A percentile compares a stretch with the other conserved stretches of the same genome.
phyloP scores from a whole-genome alignment of 345 rosid species.

The Mangifera indica region DNA sequence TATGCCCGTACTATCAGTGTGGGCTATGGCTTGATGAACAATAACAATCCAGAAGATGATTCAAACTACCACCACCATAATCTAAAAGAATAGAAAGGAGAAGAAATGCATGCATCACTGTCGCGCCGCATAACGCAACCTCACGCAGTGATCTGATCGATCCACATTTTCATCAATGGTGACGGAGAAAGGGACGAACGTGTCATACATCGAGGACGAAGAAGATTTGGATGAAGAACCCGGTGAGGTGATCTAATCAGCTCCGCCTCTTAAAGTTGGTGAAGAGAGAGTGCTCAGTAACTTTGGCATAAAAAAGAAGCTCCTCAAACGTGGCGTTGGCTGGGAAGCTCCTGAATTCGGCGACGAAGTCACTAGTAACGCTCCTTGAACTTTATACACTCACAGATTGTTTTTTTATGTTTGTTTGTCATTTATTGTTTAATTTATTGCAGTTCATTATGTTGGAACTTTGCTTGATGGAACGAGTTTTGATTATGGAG shows the following conservation, averaged over 20 bases:
- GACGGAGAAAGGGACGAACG: conserved; percentile 23
- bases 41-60: not conserved
- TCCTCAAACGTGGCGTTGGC: conserved; percentile 45
- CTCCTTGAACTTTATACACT: not conserved
- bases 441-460: conserved; percentile 45
- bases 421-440: not conserved
- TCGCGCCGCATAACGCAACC: conserved; percentile 14
- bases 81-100: not conserved
- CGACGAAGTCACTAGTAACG: conserved; percentile 50
- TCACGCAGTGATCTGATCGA: not conserved
- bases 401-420: no score
- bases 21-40: not conserved
- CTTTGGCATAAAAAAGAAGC: conserved; percentile 48
- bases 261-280: conserved; percentile 58
- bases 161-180: conserved; percentile 8
- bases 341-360: conserved; percentile 61
- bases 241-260: conserved; percentile 62
- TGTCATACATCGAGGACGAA: conserved; percentile 32
- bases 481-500: conserved; percentile 41
- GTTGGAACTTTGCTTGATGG: conserved; percentile 56
- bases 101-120: not conserved
- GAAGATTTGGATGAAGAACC: conserved; percentile 62
- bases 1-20: not conserved
- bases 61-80: not conserved
- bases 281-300: conserved; percentile 48